These are phyloP conservation scores for Suillus hirtellus DNA, from an alignment of 768 basidiomycete species.

Conservation along the genomic window DNA sequence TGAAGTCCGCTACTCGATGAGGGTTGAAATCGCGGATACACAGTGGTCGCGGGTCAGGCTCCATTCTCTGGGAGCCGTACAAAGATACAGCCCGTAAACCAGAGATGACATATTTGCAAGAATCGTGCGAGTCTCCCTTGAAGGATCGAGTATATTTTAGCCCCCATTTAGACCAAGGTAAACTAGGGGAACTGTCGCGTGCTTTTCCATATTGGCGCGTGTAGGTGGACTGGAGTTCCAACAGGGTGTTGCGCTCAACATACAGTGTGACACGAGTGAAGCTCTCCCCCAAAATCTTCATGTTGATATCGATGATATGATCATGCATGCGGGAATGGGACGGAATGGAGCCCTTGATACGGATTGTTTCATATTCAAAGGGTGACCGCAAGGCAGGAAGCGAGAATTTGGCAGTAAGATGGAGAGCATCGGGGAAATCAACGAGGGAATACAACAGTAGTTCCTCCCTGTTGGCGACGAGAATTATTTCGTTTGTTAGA, in stretches of 20 bases:
- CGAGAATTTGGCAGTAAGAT: neutral
- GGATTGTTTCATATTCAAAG: too few species aligned
- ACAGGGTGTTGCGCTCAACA: too few species aligned
- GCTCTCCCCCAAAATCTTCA: too few species aligned
- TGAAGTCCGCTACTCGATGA: neutral
- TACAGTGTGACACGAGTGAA: too few species aligned
- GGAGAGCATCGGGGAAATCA: neutral
- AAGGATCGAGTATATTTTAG: neutral
- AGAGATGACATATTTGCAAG: neutral
- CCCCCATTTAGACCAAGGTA: neutral
- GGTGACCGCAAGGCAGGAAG: too few species aligned
- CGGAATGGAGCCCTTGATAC: too few species aligned
- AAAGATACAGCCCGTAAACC: neutral
- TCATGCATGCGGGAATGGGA: too few species aligned
- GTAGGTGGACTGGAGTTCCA: too few species aligned
- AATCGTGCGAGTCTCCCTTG: neutral
- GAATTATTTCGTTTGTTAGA: neutral
- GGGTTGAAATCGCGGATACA: slow-evolving; percentile 2
- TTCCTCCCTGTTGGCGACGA: neutral
- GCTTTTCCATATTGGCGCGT: too few species aligned
- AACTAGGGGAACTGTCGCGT: too few species aligned
- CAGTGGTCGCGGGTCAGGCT: neutral
- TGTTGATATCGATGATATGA: too few species aligned
- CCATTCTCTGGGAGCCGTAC: too few species aligned
- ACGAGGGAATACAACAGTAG: neutral